These are phyloP conservation scores for Ulmus americana DNA, from an alignment of 331 rosid species.

Conservation along the genomic window DNA sequence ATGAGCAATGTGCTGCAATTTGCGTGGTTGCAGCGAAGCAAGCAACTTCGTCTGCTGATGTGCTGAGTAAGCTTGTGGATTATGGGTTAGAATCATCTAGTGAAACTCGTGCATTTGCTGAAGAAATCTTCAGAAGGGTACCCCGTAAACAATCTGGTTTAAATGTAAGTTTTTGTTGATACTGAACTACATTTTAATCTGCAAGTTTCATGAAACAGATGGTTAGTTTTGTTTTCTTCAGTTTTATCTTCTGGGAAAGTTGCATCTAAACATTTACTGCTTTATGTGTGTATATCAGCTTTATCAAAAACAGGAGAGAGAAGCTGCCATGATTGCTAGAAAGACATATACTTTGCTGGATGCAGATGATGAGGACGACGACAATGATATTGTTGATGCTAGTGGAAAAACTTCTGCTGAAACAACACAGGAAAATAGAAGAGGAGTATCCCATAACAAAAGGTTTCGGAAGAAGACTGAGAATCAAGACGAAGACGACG, in stretches of 20 bases:
- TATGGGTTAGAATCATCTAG: constrained; percentile 43
- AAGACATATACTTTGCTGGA: constrained; percentile 64
- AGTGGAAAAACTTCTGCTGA: constrained; percentile 32
- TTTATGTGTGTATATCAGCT: constrained; percentile 37
- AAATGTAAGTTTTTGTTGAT: constrained; percentile 45
- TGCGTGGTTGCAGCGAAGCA: constrained; percentile 57
- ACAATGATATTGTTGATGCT: constrained; percentile 26
- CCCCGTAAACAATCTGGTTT: constrained; percentile 50
- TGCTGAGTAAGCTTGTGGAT: constrained; percentile 53
- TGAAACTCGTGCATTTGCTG: constrained; percentile 60
- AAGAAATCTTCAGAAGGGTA: constrained; percentile 58
- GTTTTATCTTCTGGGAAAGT: not conserved
- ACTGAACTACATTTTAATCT: constrained; percentile 4
- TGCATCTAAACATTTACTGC: not conserved
- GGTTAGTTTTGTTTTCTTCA: not conserved
- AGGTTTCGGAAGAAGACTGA: constrained; percentile 72
- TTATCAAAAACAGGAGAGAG: constrained; percentile 82
- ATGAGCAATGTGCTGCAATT: not conserved
- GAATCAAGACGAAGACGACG: constrained; percentile 55
- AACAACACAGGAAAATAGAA: constrained; percentile 35
- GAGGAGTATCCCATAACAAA: constrained; percentile 38
- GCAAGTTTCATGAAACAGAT: not conserved
- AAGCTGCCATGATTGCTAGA: constrained; percentile 65
- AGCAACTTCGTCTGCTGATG: constrained; percentile 66
- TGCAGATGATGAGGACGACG: constrained; percentile 45